These are phyloP conservation scores for Abrus pulchellus DNA, from an alignment of 306 rosid species.

Conservation along the genomic window DNA sequence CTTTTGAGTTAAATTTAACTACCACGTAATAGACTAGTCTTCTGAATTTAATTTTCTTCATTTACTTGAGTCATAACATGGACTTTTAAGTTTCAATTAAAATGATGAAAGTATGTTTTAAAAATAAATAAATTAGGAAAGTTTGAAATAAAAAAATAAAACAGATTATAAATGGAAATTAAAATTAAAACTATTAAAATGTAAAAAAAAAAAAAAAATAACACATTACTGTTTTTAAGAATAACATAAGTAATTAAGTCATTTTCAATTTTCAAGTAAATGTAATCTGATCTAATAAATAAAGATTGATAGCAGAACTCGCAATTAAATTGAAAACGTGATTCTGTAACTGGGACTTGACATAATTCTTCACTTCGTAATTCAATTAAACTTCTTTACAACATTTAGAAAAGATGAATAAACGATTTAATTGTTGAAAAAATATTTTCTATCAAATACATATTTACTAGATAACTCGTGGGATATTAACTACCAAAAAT, in stretches of 20 bases:
- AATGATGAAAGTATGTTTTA: no score
- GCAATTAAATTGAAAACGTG: background rate
- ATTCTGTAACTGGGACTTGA: background rate
- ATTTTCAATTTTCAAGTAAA: background rate
- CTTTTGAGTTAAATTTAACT: no score
- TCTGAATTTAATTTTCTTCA: no score
- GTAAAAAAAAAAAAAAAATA: no score
- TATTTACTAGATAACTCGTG: constrained; percentile 41
- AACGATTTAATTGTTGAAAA: constrained; percentile 17
- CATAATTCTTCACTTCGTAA: constrained; percentile 28
- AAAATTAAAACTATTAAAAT: no score
- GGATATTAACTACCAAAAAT: constrained; percentile 17
- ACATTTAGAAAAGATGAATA: constrained; percentile 32
- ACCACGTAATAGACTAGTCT: no score
- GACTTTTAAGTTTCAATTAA: no score
- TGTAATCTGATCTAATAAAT: background rate
- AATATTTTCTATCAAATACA: constrained; percentile 29
- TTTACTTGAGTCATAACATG: no score
- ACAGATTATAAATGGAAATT: no score
- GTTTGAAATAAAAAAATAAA: background rate
- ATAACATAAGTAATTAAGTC: background rate
- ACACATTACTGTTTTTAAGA: no score
- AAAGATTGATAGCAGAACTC: background rate
- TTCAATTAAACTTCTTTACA: constrained; percentile 36
- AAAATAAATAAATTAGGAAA: no score